These are phyloP conservation scores for Podospora conica DNA, from an alignment of 495 filamentous ascomycete genomes.

Conservation along the genomic window DNA sequence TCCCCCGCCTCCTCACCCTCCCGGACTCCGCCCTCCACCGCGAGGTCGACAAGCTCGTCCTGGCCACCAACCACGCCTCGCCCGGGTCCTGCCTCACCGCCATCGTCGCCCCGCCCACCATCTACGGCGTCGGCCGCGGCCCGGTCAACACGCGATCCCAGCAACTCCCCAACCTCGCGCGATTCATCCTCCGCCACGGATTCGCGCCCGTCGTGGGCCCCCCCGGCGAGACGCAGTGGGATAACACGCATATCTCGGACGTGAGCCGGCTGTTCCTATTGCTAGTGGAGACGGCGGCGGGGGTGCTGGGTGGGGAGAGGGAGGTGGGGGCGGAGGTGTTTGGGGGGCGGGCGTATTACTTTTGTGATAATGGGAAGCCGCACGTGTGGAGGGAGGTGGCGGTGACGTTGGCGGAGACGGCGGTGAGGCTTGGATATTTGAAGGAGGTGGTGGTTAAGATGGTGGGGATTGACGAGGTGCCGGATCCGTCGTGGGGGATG, in stretches of 20 bases:
- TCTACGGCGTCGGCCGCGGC: slow-evolving; percentile 70
- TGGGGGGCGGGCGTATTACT: slow-evolving; percentile 68
- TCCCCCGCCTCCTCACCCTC: slow-evolving; percentile 31
- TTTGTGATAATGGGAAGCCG: slow-evolving; percentile 58
- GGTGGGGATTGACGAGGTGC: slow-evolving; percentile 26
- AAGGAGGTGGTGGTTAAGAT: slow-evolving; percentile 48
- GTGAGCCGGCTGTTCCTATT: slow-evolving; percentile 58
- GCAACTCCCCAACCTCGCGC: slow-evolving; percentile 57
- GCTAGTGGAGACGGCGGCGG: slow-evolving; percentile 57
- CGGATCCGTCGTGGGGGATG: slow-evolving; percentile 45
- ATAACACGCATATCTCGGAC: slow-evolving; percentile 69
- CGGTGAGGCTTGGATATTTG: slow-evolving; percentile 59
- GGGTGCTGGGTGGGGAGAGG: slow-evolving; percentile 21
- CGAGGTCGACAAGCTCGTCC: slow-evolving; percentile 42
- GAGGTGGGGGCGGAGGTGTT: slow-evolving; percentile 54
- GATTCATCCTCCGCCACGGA: slow-evolving; percentile 52
- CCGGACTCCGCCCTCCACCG: slow-evolving; percentile 40
- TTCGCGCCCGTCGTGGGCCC: slow-evolving; percentile 57
- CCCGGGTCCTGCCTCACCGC: slow-evolving; percentile 51
- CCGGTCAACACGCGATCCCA: slow-evolving; percentile 60
- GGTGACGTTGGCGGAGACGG: slow-evolving; percentile 52
- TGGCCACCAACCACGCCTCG: slow-evolving; percentile 34
- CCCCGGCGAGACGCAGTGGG: slow-evolving; percentile 60
- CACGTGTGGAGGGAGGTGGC: slow-evolving; percentile 66
- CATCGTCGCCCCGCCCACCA: slow-evolving; percentile 70